Conservation (phyloP, 768 basidiomycete species). For the Tulasnella sp. region DNA sequence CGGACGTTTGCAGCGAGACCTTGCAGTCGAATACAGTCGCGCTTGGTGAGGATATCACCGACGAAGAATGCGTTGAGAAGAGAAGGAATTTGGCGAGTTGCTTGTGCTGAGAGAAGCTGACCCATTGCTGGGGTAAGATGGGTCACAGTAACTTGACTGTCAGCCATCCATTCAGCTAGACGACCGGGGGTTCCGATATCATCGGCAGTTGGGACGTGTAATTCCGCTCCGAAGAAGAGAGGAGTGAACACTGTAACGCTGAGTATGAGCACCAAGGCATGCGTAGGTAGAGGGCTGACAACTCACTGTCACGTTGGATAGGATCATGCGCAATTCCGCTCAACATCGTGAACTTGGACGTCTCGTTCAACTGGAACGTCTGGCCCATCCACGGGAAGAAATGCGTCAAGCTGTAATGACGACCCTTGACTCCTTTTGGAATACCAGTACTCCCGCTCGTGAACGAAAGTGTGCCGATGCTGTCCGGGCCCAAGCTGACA, state of each 20-base stretch:
- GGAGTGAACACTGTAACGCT: constrained; percentile 83
- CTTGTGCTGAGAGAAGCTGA: constrained; percentile 89
- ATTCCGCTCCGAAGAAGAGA: constrained; percentile 90
- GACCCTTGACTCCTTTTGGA: constrained; percentile 93
- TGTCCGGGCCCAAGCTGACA: constrained; percentile 88
- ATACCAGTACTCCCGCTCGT: constrained; percentile 97
- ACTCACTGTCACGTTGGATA: constrained; percentile 96
- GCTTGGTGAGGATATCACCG: constrained; percentile 97
- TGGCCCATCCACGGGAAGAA: constrained; percentile 99
- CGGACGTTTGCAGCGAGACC: constrained; percentile 85
- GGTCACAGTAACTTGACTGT: constrained; percentile 85
- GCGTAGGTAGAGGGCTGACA: constrained; percentile 24
- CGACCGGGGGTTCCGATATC: constrained; percentile 96
- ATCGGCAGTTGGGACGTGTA: constrained; percentile 93
- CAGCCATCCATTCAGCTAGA: constrained; percentile 98
- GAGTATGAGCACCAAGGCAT: not conserved
- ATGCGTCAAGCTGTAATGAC: constrained; percentile 94
- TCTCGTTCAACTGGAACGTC: constrained; percentile 66
- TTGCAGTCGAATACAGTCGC: constrained; percentile 93
- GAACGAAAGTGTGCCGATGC: constrained; percentile 89
- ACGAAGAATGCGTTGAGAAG: constrained; percentile 95
- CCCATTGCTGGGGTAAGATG: constrained; percentile 99
- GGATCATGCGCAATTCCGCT: constrained; percentile 99
- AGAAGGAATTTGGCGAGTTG: constrained; percentile 75
- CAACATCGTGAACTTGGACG: constrained; percentile 93